Conservation (phyloP, 768 basidiomycete genomes). For the Cystofilobasidium ferigula region DNA sequence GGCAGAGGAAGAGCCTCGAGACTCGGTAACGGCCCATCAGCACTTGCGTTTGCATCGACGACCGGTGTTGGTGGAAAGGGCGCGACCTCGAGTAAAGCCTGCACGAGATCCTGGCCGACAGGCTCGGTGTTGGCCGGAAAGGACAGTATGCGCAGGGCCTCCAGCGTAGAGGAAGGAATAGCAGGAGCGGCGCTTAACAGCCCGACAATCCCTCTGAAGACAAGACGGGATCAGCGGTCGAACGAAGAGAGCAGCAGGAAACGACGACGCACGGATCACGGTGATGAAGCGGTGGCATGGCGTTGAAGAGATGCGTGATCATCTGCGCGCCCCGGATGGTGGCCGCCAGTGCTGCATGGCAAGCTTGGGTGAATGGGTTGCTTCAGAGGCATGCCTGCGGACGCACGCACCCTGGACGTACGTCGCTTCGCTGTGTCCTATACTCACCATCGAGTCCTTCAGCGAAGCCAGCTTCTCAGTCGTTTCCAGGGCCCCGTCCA, state of each 20-base stretch:
- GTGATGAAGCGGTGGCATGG: slow-evolving; percentile 57
- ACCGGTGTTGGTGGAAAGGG: slow-evolving; percentile 42
- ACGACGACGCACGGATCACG: slow-evolving; percentile 18
- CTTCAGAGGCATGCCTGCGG: not conserved
- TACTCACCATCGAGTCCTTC: slow-evolving; percentile 58
- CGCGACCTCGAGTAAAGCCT: not conserved
- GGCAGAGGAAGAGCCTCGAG: not conserved
- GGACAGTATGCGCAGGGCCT: slow-evolving; percentile 3
- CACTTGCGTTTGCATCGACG: slow-evolving; percentile 27
- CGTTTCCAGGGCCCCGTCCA: slow-evolving; percentile 65
- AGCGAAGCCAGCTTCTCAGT: slow-evolving; percentile 54
- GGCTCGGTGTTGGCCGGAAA: not conserved
- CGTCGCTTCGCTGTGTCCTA: slow-evolving; percentile 49
- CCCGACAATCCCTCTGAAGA: slow-evolving; percentile 59
- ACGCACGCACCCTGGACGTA: slow-evolving; percentile 8
- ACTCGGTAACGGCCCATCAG: not conserved
- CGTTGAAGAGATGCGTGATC: slow-evolving; percentile 87
- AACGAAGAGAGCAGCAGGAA: not conserved
- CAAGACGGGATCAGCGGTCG: too few species aligned
- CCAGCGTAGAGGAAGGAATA: not conserved
- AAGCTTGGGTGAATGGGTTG: slow-evolving; percentile 16
- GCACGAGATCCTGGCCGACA: not conserved
- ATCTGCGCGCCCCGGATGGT: slow-evolving; percentile 64
- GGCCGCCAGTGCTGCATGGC: slow-evolving; percentile 53
- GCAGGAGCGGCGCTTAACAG: slow-evolving; percentile 52